A percentile compares a stretch with the other conserved stretches of the same genome.
phyloP scores from a whole-genome alignment of 2,329 filamentous ascomycete genomes.

The Fusarium algeriense region DNA sequence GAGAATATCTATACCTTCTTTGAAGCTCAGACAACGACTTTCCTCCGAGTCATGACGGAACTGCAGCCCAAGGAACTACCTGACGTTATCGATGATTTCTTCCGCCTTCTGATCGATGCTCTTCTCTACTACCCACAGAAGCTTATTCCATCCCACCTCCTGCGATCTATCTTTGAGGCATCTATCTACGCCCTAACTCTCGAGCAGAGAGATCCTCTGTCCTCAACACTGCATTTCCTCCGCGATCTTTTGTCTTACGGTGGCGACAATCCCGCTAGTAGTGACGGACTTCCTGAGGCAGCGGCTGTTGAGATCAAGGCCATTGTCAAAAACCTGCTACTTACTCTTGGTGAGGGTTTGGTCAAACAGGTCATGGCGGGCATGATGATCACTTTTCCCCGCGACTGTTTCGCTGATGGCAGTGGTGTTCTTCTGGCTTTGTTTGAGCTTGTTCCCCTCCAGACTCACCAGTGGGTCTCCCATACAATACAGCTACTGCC shows the following conservation, averaged over 20 bases:
- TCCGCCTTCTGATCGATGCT: slow-evolving; percentile 90
- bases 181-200: slow-evolving; percentile 87
- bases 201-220: slow-evolving; percentile 91
- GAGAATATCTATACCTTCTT: slow-evolving; percentile 95
- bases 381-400: slow-evolving; percentile 99
- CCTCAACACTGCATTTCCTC: slow-evolving; percentile 91
- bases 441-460: slow-evolving; percentile 85
- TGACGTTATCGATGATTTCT: slow-evolving; percentile 94
- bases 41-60: slow-evolving; percentile 89
- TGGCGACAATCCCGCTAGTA: slow-evolving; percentile 77
- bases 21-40: slow-evolving; percentile 90
- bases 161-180: slow-evolving; percentile 87
- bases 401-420: slow-evolving; percentile 94
- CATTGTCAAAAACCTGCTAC: slow-evolving; percentile 78
- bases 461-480: slow-evolving; percentile 86
- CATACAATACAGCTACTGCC: slow-evolving; percentile 87
- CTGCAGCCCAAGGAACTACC: slow-evolving; percentile 80
- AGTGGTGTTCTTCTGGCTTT: slow-evolving; percentile 91
- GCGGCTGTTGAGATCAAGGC: slow-evolving; percentile 77
- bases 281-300: slow-evolving; percentile 65
- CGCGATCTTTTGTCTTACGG: slow-evolving; percentile 93
- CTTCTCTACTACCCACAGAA: slow-evolving; percentile 91
- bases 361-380: slow-evolving; percentile 92
- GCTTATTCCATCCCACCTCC: slow-evolving; percentile 82
- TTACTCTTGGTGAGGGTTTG: slow-evolving; percentile 78